Conservation (phyloP, 495 filamentous ascomycete species). For the Aspergillus panamensis region DNA sequence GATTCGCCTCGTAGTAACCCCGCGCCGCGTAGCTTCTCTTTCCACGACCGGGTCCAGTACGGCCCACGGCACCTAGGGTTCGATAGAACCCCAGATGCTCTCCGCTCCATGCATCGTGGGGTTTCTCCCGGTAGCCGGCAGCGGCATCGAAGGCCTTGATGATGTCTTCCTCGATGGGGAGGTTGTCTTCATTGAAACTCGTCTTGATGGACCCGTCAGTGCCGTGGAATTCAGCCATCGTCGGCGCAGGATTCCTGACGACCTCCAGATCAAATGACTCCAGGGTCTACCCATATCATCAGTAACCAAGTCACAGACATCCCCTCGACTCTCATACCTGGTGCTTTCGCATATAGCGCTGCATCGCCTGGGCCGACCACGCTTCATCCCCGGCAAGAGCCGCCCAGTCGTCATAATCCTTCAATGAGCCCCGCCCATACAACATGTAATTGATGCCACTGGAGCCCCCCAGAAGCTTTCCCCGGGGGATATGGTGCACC, state of each 20-base stretch:
- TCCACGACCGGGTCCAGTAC: constrained; percentile 35
- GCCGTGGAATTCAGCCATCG: constrained; percentile 24
- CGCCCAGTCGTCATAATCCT: constrained; percentile 50
- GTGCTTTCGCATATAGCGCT: constrained; percentile 29
- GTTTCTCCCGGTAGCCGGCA: constrained; percentile 19
- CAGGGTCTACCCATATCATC: constrained; percentile 8
- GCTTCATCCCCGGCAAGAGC: constrained; percentile 31
- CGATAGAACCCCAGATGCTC: constrained; percentile 35
- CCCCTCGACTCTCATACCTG: neutral
- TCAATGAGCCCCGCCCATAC: constrained; percentile 30
- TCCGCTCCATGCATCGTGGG: constrained; percentile 33
- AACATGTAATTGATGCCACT: constrained; percentile 51
- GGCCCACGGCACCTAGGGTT: constrained; percentile 38
- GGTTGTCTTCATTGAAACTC: constrained; percentile 26
- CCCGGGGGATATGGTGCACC: constrained; percentile 38
- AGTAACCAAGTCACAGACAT: neutral
- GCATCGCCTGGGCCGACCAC: constrained; percentile 40
- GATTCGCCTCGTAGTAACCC: constrained; percentile 26
- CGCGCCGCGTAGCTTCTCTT: constrained; percentile 51
- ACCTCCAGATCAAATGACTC: constrained; percentile 3
- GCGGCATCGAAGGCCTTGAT: constrained; percentile 27
- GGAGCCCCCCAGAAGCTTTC: constrained; percentile 56
- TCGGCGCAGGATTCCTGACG: neutral
- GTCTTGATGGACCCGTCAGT: constrained; percentile 29
- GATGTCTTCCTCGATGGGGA: constrained; percentile 27